Evolutionary conservation across 148 eudicot genomes (phyloP).

Genomic region (Arctostaphylos glauca): DNA sequence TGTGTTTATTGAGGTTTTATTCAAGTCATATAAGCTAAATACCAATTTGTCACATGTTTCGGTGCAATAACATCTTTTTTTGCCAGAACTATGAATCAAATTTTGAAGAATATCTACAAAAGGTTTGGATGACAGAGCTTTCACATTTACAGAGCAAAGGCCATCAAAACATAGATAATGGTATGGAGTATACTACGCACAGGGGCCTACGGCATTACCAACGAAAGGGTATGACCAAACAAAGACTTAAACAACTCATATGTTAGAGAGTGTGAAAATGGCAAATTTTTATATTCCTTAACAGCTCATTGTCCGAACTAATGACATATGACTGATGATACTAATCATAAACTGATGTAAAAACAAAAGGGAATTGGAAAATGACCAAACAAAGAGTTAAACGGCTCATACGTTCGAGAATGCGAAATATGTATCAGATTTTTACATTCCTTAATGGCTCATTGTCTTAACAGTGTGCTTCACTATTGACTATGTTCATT

Average conservation of each 20-base stretch:
- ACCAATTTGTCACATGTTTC: too few species aligned
- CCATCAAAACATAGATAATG: too few species aligned
- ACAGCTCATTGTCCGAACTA: not conserved
- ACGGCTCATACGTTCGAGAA: not conserved
- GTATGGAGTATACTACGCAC: too few species aligned
- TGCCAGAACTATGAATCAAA: too few species aligned
- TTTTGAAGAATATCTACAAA: too few species aligned
- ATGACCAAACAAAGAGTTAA: not conserved
- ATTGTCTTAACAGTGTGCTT: not conserved
- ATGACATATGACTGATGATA: not conserved
- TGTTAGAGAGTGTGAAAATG: not conserved
- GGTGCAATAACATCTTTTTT: too few species aligned
- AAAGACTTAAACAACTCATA: not conserved
- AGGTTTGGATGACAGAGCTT: too few species aligned
- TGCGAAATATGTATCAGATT: not conserved
- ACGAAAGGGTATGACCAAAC: not conserved
- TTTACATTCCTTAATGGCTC: conserved; percentile 2
- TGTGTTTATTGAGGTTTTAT: too few species aligned
- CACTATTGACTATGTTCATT: too few species aligned
- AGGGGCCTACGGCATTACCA: too few species aligned
- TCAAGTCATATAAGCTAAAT: too few species aligned
- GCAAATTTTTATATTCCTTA: conserved; percentile 3
- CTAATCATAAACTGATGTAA: not conserved
- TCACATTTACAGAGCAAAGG: too few species aligned
- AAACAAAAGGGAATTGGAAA: not conserved